phyloP scores from a whole-genome alignment of 192 early-diverging fungal species.

The Linderina pennispora region DNA sequence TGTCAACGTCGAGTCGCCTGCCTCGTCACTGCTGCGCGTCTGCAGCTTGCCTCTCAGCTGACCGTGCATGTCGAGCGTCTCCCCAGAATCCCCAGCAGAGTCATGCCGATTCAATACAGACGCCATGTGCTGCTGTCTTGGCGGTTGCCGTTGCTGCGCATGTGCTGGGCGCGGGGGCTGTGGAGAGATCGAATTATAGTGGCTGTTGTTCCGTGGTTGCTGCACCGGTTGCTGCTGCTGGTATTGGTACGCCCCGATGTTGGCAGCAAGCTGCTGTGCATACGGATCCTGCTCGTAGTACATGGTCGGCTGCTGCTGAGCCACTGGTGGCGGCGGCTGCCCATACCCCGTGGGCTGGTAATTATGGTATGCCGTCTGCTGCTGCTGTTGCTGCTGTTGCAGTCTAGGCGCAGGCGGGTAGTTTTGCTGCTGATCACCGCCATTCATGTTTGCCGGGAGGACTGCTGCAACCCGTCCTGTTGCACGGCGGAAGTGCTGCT shows the following conservation, averaged over 20 bases:
- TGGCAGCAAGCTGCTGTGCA: no score
- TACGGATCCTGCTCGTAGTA: no score
- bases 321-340: no score
- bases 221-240: slow-evolving; percentile 12
- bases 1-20: background rate
- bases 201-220: background rate
- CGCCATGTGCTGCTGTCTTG: background rate
- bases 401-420: no score
- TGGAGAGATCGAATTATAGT: slow-evolving; percentile 1
- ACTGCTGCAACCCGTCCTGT: slow-evolving; percentile 28
- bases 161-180: slow-evolving; percentile 1
- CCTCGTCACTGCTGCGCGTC: slow-evolving; percentile 5
- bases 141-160: background rate
- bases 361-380: background rate
- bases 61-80: slow-evolving; percentile 6
- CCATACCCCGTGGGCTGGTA: no score
- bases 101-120: no score
- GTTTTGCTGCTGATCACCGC: background rate
- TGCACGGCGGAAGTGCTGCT: slow-evolving; percentile 27
- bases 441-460: slow-evolving; percentile 1
- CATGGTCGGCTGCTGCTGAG: no score
- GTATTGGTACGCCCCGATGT: slow-evolving; percentile 3
- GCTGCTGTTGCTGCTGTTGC: no score
- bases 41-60: slow-evolving; percentile 1
- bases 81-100: slow-evolving; percentile 7